These are phyloP conservation scores for Elaeis guineensis DNA, from an alignment of 176 grass and related monocot genomes.

Conservation along the genomic window DNA sequence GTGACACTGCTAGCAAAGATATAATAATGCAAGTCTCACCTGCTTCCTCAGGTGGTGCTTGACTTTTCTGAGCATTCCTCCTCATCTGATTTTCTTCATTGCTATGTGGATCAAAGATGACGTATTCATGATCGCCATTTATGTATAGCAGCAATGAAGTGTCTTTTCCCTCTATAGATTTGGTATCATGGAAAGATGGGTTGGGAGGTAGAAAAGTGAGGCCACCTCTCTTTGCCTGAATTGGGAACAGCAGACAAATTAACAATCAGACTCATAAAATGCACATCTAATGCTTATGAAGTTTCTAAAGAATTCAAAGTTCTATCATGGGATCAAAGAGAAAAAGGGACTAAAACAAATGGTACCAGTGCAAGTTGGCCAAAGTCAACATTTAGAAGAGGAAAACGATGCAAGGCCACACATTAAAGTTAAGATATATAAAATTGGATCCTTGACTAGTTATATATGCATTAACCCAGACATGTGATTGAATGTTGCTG, in stretches of 20 bases:
- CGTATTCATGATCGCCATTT: conserved; percentile 73
- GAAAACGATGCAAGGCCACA: no score
- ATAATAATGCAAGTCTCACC: conserved; percentile 27
- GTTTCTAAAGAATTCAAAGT: not conserved
- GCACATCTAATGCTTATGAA: not conserved
- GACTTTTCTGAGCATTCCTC: conserved; percentile 25
- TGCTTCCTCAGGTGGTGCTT: conserved; percentile 40
- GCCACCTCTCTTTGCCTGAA: conserved; percentile 63
- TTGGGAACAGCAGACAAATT: not conserved
- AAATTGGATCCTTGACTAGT: no score
- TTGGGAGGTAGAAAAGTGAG: conserved; percentile 56
- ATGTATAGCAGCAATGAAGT: conserved; percentile 43
- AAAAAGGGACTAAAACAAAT: no score
- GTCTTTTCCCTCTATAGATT: conserved; percentile 17
- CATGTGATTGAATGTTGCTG: no score
- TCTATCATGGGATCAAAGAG: not conserved
- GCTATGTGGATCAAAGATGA: conserved; percentile 64
- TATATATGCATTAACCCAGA: no score
- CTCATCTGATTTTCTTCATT: conserved; percentile 23
- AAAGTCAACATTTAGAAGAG: no score
- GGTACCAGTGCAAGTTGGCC: no score
- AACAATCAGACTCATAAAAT: not conserved
- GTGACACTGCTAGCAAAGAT: conserved; percentile 4
- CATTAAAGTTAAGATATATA: no score
- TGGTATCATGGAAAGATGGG: conserved; percentile 21